Conservation (phyloP, 2,329 filamentous ascomycete species). For the Calycina marina region DNA sequence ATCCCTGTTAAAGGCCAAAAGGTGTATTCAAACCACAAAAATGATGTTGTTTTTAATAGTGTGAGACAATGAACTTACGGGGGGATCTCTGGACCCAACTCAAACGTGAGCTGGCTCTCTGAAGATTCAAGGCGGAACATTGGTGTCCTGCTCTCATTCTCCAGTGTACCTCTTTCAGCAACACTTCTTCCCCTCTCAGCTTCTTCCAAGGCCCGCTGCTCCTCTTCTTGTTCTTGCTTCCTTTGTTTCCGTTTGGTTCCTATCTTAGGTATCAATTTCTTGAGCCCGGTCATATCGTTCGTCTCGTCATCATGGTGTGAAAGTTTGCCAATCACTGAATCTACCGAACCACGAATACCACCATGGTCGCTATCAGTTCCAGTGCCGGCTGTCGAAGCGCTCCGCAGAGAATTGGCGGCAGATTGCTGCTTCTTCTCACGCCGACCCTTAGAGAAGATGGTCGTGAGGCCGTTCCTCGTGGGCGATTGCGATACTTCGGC, state of each 20-base stretch:
- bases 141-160: slow-evolving; percentile 10
- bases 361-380: slow-evolving; percentile 11
- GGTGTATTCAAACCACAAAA: too few species aligned
- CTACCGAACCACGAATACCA: slow-evolving; percentile 13
- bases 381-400: slow-evolving; percentile 3
- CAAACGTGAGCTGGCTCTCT: slow-evolving; percentile 17
- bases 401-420: slow-evolving; percentile 16
- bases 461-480: slow-evolving; percentile 11
- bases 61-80: slow-evolving; percentile 21
- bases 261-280: slow-evolving; percentile 38
- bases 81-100: slow-evolving; percentile 18
- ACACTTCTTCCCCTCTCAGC: slow-evolving; percentile 21
- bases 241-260: slow-evolving; percentile 33
- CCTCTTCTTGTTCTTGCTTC: slow-evolving; percentile 30
- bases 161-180: slow-evolving; percentile 21
- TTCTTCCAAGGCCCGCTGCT: slow-evolving; percentile 22
- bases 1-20: too few species aligned
- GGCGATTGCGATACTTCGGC: slow-evolving; percentile 17
- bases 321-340: slow-evolving; percentile 15
- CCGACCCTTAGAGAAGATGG: slow-evolving; percentile 17
- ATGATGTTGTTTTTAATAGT: too few species aligned
- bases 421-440: slow-evolving; percentile 13
- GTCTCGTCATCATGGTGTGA: slow-evolving; percentile 14
- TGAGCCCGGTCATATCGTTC: slow-evolving; percentile 28
- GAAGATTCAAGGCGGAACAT: background rate